Base-by-base conservation (phyloP, 1,284 basidiomycete species). In the Trichosporon ovoides region DNA sequence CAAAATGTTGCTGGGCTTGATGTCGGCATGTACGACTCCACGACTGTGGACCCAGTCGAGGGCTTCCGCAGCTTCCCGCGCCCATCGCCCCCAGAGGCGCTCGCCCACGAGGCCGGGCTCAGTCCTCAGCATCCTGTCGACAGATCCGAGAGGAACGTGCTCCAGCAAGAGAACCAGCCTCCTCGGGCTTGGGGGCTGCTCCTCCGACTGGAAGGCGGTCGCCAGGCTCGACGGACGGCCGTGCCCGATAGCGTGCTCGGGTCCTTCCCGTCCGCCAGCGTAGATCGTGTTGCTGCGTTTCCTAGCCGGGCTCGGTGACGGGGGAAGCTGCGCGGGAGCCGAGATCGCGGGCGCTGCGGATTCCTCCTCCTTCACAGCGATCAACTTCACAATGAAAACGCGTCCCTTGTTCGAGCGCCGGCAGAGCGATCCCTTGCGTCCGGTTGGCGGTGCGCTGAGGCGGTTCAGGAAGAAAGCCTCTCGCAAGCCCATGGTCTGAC, bases 391-490 rank as follows among this genome's bases (percentile, higher is more conserved):
- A 40, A 73, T 62, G 53, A 70, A 70, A 1, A 72, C 67, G 31
- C 65, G 65, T 1, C 71, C 70, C 28, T 36, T 52, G 24, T n/a
- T 9, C 24, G 36, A 31, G 18, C 52, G 37, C 3, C 48, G 36
- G 13, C 64, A 34, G 7, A 63, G 67, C 9, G 63, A 65, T 14
- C 57, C 53, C 16, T 59, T 61, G 13, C 64, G 53, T 2, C 52
- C 48, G 7, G 31, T 48, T 51, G 38, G 16, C 11, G 53, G 52
- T 13, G 56, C 55, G 34, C 58, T 53, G 24, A 81, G 68, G 11
- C 77, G 71, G 53, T 76, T 71, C 33, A 80, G 70, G 66, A 80
- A 79, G 69, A 78, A 78, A 0, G 78, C 80, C 63, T 81, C 80
- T 51, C 77, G 71, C 14, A 80, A 66, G 3, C 78, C 78, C 58